phyloP scores from a whole-genome alignment of 306 rosid genomes.

The Dryas drummondii region DNA sequence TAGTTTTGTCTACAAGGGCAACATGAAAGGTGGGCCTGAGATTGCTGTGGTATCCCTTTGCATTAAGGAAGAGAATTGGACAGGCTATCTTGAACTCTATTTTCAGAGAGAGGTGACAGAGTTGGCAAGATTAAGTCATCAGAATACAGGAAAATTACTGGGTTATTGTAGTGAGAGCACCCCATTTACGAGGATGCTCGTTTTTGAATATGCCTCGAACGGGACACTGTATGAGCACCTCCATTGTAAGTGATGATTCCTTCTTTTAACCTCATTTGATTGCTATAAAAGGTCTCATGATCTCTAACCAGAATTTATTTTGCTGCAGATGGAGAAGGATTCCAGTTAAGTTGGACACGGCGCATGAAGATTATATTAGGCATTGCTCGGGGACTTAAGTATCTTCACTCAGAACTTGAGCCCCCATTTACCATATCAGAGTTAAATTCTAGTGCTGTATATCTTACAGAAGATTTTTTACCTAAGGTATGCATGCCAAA shows the following conservation, averaged over 20 bases:
- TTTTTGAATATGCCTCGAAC: constrained; percentile 91
- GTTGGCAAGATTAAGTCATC: constrained; percentile 77
- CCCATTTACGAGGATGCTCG: constrained; percentile 94
- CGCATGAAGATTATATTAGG: constrained; percentile 83
- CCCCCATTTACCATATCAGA: constrained; percentile 95
- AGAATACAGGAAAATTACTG: constrained; percentile 74
- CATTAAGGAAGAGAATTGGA: constrained; percentile 88
- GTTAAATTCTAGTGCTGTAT: constrained; percentile 86
- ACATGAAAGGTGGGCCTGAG: constrained; percentile 88
- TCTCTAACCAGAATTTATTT: constrained; percentile 28
- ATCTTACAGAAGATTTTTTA: constrained; percentile 92
- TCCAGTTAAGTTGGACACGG: constrained; percentile 86
- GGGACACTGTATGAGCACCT: constrained; percentile 89
- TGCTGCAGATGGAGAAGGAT: constrained; percentile 77
- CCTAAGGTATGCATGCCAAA: constrained; percentile 64
- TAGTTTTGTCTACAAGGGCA: constrained; percentile 94
- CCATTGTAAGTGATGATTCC: constrained; percentile 63
- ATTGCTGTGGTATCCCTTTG: constrained; percentile 91
- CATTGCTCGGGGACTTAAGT: constrained; percentile 85
- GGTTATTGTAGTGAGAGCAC: constrained; percentile 85
- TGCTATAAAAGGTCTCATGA: constrained; percentile 15
- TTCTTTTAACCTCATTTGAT: constrained; percentile 5
- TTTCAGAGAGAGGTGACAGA: constrained; percentile 96
- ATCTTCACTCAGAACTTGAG: constrained; percentile 81
- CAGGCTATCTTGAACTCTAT: constrained; percentile 87